These are phyloP conservation scores for Colletotrichum somersetense DNA, from an alignment of 2,329 filamentous ascomycete species.

Conservation along the genomic window DNA sequence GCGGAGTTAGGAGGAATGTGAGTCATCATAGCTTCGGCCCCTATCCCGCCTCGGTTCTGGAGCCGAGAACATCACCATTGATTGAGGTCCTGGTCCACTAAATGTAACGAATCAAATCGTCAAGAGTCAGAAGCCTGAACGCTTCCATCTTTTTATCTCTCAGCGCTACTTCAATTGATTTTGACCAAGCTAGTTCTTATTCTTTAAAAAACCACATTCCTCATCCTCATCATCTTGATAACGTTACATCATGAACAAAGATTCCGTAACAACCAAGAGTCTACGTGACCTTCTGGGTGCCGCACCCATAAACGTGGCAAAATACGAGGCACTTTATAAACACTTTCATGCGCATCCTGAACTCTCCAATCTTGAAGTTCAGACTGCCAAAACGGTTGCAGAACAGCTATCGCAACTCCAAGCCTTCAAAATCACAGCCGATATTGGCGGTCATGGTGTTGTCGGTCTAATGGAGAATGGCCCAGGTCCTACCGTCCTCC, in stretches of 20 bases:
- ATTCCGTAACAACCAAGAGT: background rate
- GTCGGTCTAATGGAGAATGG: constrained; percentile 69
- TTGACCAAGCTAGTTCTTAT: no score
- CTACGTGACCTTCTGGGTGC: background rate
- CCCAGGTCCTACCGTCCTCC: constrained; percentile 64
- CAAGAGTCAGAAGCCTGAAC: background rate
- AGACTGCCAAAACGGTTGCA: constrained; percentile 63
- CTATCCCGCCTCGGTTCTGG: background rate
- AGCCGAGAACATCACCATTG: background rate
- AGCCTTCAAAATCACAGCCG: constrained; percentile 54
- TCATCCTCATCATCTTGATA: background rate
- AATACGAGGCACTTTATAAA: constrained; percentile 65
- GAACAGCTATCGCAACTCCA: constrained; percentile 51
- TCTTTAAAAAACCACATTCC: no score
- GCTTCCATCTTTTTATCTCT: background rate
- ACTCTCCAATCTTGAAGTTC: constrained; percentile 67
- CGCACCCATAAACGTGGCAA: background rate
- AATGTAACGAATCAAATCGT: background rate
- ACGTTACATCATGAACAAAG: background rate
- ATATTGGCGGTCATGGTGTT: constrained; percentile 71
- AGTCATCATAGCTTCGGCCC: background rate
- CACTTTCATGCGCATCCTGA: constrained; percentile 71
- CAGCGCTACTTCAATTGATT: background rate
- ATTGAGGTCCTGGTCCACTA: background rate
- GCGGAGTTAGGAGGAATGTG: background rate